Base-by-base conservation (phyloP, 2,329 filamentous ascomycete species). In the Penicillium sp. region DNA sequence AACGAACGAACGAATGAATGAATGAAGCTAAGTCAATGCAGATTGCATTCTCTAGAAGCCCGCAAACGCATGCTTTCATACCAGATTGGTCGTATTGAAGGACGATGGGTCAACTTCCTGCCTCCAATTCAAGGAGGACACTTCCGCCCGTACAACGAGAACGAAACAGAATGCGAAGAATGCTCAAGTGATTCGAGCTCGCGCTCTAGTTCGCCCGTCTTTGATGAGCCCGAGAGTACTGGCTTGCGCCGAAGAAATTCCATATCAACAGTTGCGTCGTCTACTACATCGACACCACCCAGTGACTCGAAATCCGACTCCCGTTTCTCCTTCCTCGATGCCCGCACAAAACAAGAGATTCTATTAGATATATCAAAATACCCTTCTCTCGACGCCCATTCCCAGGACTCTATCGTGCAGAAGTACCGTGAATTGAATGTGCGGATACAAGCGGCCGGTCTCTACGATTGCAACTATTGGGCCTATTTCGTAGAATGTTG, bases 111-210 rank as follows among this genome's bases (percentile, higher is more conserved):
- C 60, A 97, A 97, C 72, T 96, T 97, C 68, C 67, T 89, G 6
- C 92, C 94, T 4, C 93, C 94, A 0, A 93, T 97, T 52, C 93
- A 97, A 72, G 92, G 91, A 57, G 93, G 93, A 43, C 80, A 81
- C 58, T 96, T 92, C 72, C 82, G 87, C 62, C 73, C 76, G 21
- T 79, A 79, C 52, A 74, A 80, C 55, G 70, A 71, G 8, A 67
- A 76, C 4, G 61, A 66, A 7, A 69, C 72, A 49, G 71, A 73
- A 46, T 68, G 73, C 18, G 70, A 74, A 30, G 30, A 73, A 16
- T 35, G 3, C 23, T 81, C 80, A 1, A 84, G 81, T 64, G 72
- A 77, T 9, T 71, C 77, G 1, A 81, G 76, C 58, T 89, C 87
- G 1, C 77, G 70, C 26, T 76, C 79, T 12, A 76, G 79, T 1